Evolutionary conservation across 768 basidiomycete genomes (phyloP).

Genomic region (Collybia mongolica): DNA sequence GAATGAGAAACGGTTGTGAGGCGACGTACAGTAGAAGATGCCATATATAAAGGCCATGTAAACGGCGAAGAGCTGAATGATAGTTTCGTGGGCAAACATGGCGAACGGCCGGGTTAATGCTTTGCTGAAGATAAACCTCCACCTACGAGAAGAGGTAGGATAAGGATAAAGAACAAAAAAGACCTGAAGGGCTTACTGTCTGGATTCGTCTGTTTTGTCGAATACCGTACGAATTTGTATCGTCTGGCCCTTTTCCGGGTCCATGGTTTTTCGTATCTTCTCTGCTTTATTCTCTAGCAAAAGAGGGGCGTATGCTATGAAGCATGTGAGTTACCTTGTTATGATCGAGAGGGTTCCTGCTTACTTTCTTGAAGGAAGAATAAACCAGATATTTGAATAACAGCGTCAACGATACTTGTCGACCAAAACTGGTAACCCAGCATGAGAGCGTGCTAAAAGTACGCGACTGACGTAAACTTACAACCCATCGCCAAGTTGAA

Average conservation of each 20-base stretch:
- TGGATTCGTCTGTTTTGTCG: constrained; percentile 32
- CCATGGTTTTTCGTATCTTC: constrained; percentile 40
- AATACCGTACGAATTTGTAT: constrained; percentile 45
- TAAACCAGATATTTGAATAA: constrained; percentile 54
- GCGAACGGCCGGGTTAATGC: constrained; percentile 68
- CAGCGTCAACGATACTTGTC: constrained; percentile 54
- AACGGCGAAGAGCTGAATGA: constrained; percentile 63
- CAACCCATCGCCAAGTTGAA: constrained; percentile 74
- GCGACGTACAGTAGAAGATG: constrained; percentile 48
- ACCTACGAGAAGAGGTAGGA: constrained; percentile 30
- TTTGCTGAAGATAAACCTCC: constrained; percentile 47
- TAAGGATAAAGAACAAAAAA: background rate
- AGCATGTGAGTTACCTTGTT: background rate
- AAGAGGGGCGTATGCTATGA: constrained; percentile 39
- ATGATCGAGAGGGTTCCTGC: constrained; percentile 11
- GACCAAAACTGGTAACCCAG: constrained; percentile 54
- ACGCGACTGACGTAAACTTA: constrained; percentile 28
- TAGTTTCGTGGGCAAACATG: constrained; percentile 59
- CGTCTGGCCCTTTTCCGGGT: constrained; percentile 41
- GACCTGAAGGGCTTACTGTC: constrained; percentile 34
- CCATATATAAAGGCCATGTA: constrained; percentile 77
- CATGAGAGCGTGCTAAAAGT: background rate
- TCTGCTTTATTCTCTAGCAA: constrained; percentile 52
- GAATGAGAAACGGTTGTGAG: background rate
- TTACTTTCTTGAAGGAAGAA: constrained; percentile 64